Evolutionary conservation across 768 basidiomycete species (phyloP), one percentile per base, ranked within the genome.

Genomic region (Leccinellum albellum): DNA sequence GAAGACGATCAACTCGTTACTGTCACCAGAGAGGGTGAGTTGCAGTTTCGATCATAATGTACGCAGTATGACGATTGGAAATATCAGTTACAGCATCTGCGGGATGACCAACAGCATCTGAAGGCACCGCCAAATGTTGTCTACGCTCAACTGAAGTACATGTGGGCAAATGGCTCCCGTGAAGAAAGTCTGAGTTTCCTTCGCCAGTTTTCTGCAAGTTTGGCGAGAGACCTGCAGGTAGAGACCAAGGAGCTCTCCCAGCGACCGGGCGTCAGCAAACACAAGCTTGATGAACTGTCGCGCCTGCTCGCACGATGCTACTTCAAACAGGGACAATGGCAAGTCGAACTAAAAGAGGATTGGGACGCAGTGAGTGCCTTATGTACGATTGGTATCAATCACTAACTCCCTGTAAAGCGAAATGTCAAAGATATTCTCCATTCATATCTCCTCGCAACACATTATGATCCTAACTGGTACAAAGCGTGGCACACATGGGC

Each of bases 401-500:
- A 50, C 60, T 71, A 42, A 71, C 29, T n/a, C 33, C 28, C 35
- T 6, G 26, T 49, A 31, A 65, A 94, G 91, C 79, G 87, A 59
- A 88, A 91, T 56, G 83, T 89, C 23, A 82, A 86, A 51, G 87
- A 89, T 45, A 92, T 98, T 55, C 75, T 99, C 7, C 83, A 87
- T 61, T 86, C 91, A 4, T 98, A 97, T 73, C 79, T 82, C 51
- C 79, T 88, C 29, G 91, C 97, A 0, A 98, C 97, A 2, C 87
- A 89, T 64, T 91, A 91, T 61, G 96, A 98, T 70, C 84, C 89
- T 4, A 79, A 81, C n/a, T 99, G 97, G 97, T 98, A 98, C 74
- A 98, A 99, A 70, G 97, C 96, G 17, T 98, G 95, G 95, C 97
- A 99, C 67, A 94, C 93, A 1, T 99, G 94, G 94, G 96, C 97